These are phyloP conservation scores for Paraphaeosphaeria sporulosa DNA, from an alignment of 2,329 filamentous ascomycete species.

Conservation along the genomic window DNA sequence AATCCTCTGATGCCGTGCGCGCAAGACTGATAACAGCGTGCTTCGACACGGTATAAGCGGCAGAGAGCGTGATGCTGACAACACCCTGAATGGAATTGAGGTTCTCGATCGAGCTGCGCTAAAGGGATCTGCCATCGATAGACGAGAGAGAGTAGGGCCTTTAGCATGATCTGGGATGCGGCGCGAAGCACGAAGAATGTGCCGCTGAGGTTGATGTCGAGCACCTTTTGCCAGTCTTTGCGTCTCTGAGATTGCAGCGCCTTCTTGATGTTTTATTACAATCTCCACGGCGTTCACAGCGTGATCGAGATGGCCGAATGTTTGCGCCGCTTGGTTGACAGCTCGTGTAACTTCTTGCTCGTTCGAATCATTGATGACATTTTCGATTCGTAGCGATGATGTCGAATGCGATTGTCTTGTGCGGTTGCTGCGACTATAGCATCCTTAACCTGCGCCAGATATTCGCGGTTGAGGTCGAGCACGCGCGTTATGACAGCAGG, in stretches of 20 bases:
- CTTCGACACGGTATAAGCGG: conserved; percentile 49
- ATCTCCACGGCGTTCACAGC: conserved; percentile 54
- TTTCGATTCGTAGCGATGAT: conserved; percentile 5
- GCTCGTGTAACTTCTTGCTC: conserved; percentile 37
- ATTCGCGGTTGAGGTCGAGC: conserved; percentile 25
- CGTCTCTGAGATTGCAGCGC: conserved; percentile 46
- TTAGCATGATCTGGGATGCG: conserved; percentile 53
- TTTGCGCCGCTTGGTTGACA: conserved; percentile 33
- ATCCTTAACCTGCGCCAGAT: conserved; percentile 4
- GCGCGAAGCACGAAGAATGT: conserved; percentile 54
- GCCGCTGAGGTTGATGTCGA: conserved; percentile 55
- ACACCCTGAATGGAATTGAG: conserved; percentile 49
- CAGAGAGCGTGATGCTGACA: conserved; percentile 51
- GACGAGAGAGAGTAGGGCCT: conserved; percentile 50
- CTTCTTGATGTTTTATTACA: conserved; percentile 48
- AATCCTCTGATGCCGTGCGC: conserved; percentile 54
- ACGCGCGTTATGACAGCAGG: conserved; percentile 52
- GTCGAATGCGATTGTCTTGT: neutral
- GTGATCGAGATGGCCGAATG: conserved; percentile 52
- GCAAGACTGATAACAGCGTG: conserved; percentile 54
- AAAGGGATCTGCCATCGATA: conserved; percentile 37
- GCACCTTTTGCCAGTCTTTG: conserved; percentile 51
- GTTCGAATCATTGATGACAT: conserved; percentile 39
- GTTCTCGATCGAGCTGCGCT: conserved; percentile 48
- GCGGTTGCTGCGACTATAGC: neutral